These are phyloP conservation scores for Nidula niveotomentosa DNA, from an alignment of 1,284 basidiomycete species.

Conservation along the genomic window DNA sequence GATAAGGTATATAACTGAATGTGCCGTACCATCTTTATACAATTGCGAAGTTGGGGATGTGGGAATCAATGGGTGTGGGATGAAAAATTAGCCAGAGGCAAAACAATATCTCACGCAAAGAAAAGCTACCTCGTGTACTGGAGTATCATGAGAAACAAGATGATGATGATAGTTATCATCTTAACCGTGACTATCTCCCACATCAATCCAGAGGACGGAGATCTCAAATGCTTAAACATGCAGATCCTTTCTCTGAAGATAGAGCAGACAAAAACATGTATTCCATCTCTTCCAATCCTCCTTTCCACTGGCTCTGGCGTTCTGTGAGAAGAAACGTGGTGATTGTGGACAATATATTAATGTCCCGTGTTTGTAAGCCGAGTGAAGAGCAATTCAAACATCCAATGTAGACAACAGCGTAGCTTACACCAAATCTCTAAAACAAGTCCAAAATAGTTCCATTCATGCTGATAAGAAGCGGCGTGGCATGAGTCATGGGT, in stretches of 20 bases:
- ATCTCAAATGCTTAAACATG: background rate
- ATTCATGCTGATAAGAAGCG: background rate
- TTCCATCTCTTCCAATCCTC: background rate
- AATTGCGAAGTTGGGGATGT: conserved; percentile 1
- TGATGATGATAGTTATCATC: too few species aligned
- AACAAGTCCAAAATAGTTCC: background rate
- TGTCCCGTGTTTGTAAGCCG: background rate
- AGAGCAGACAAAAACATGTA: background rate
- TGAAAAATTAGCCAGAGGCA: background rate
- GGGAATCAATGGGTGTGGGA: background rate
- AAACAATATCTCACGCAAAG: too few species aligned
- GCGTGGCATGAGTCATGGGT: background rate
- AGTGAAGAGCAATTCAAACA: background rate
- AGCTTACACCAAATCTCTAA: background rate
- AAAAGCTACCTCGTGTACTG: background rate
- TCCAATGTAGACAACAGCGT: background rate
- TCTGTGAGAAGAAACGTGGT: background rate
- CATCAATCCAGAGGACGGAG: too few species aligned
- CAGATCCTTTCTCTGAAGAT: too few species aligned
- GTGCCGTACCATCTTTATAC: conserved; percentile 3
- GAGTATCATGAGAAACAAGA: background rate
- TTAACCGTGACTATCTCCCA: too few species aligned
- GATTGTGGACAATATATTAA: background rate
- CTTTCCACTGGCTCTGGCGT: background rate
- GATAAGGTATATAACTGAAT: background rate